Conservation (phyloP, 2,329 filamentous ascomycete species). For the Ambrosiella beaveri region DNA sequence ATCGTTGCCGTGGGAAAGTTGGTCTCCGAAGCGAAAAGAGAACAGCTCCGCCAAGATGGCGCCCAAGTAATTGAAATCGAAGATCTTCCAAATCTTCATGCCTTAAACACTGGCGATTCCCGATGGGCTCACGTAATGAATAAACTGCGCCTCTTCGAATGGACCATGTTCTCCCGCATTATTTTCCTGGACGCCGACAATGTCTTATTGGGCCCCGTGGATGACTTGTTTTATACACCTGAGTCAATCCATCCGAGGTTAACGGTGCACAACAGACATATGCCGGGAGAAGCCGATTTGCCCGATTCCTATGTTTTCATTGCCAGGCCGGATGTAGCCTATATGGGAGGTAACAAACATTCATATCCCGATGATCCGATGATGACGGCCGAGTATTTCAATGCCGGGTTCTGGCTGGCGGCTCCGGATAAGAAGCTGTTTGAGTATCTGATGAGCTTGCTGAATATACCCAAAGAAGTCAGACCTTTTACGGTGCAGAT, state of each 20-base stretch:
- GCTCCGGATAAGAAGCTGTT: conserved; percentile 23
- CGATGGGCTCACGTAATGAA: conserved; percentile 27
- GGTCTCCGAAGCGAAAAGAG: conserved; percentile 19
- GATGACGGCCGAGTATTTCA: conserved; percentile 19
- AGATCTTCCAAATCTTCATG: conserved; percentile 16
- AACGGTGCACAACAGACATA: conserved; percentile 13
- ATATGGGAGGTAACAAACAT: conserved; percentile 19
- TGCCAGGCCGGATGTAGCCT: conserved; percentile 20
- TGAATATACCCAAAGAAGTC: conserved; percentile 18
- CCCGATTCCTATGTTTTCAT: conserved; percentile 22
- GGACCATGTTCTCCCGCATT: conserved; percentile 24
- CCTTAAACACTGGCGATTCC: conserved; percentile 21
- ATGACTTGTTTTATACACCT: conserved; percentile 22
- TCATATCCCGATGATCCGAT: conserved; percentile 20
- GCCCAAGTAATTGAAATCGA: conserved; percentile 23
- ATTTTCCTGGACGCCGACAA: conserved; percentile 29
- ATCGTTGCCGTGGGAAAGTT: conserved; percentile 22
- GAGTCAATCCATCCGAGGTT: conserved; percentile 15
- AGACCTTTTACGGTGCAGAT: conserved; percentile 22
- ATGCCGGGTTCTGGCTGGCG: conserved; percentile 25
- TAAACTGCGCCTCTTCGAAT: conserved; percentile 25
- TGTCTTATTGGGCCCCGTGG: conserved; percentile 21
- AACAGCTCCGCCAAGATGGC: conserved; percentile 22
- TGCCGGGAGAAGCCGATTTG: conserved; percentile 18
- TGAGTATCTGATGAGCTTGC: conserved; percentile 21